Conservation (phyloP, 1,284 basidiomycete species). For the Lentinula novae-zelandiae region DNA sequence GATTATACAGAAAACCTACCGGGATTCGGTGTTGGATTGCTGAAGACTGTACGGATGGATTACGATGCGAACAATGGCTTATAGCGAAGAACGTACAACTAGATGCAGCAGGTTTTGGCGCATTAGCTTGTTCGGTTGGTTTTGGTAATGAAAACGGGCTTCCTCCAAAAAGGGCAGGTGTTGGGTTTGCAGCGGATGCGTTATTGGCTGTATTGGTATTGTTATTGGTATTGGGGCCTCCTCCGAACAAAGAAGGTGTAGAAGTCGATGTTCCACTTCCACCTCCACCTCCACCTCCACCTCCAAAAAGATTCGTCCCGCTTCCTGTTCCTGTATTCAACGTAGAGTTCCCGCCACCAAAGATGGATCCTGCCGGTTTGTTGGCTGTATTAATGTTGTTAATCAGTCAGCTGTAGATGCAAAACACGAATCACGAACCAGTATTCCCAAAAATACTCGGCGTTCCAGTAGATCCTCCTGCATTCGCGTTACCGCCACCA, state of each 20-base stretch:
- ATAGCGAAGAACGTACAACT: conserved; percentile 21
- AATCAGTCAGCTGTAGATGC: not conserved
- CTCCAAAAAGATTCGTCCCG: conserved; percentile 17
- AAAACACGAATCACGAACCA: not conserved
- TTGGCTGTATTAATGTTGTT: conserved; percentile 11
- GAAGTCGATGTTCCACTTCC: conserved; percentile 12
- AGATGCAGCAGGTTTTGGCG: conserved; percentile 27
- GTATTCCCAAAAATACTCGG: not conserved
- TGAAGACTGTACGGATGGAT: conserved; percentile 25
- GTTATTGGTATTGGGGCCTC: conserved; percentile 15
- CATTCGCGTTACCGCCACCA: not conserved
- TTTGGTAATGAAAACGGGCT: conserved; percentile 25
- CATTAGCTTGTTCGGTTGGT: conserved; percentile 25
- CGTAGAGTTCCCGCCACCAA: conserved; percentile 15
- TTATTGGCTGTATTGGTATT: conserved; percentile 7
- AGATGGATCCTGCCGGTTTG: conserved; percentile 18
- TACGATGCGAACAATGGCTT: not conserved
- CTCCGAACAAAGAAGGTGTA: conserved; percentile 12
- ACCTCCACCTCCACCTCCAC: conserved; percentile 10
- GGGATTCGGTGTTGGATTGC: conserved; percentile 19
- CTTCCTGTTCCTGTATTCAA: conserved; percentile 8
- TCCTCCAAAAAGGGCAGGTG: conserved; percentile 24
- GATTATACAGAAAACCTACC: not conserved
- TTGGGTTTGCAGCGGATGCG: conserved; percentile 7
- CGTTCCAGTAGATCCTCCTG: not conserved